Base-by-base conservation (phyloP, 1,284 basidiomycete genomes). In the Pseudozyma thailandica region DNA sequence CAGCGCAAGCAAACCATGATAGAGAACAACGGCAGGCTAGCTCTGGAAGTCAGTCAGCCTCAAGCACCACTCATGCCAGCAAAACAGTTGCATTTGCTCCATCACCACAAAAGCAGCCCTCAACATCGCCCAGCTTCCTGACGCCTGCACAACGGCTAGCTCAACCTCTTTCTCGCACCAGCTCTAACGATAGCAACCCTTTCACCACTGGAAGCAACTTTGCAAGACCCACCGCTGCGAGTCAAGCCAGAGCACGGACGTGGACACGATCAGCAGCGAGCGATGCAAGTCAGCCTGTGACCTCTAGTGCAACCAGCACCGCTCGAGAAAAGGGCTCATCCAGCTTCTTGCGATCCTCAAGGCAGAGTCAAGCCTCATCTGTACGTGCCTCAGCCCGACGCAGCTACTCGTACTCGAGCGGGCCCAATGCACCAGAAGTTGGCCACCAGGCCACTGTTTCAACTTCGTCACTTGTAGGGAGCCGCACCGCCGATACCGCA, bases 61-160 rank as follows among this genome's bases (percentile, higher is more conserved):
- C 41, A 16, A 41, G 50, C 12, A 43, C 42, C 1, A 43, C 62
- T 1, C 44, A 50, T 10, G 57, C 26, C 21, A 44, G 33, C 37
- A 79, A 74, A 45, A 55, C 70, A 4, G 75, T 79, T 15, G 77
- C 75, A 7, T 79, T 79, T 31, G 77, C 77, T n/a, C 77, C 77
- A 12, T 79, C 77, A 4, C 77, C 77, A 21, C 75, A 75, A 41
- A 79, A 79, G 55, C 61, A 62, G 50, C 54, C 59, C 6, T 58
- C 65, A 21, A 47, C 37, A 0, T 60, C 51, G 30, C 59, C 70
- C 2, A 47, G 61, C 18, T 53, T 42, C 6, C 30, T 55, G 20
- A 55, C 43, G 35, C 28, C 18, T 2, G 10, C 56, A 21, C 39
- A 41, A 23, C 39, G 39, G 15, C 3, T 41, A 15, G 44, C 52